Percentiles rank a stretch among this genome's conserved stretches.
Evolutionary conservation across 371 early-diverging fungal species (phyloP).

Genomic region (Apophysomyces elegans): DNA sequence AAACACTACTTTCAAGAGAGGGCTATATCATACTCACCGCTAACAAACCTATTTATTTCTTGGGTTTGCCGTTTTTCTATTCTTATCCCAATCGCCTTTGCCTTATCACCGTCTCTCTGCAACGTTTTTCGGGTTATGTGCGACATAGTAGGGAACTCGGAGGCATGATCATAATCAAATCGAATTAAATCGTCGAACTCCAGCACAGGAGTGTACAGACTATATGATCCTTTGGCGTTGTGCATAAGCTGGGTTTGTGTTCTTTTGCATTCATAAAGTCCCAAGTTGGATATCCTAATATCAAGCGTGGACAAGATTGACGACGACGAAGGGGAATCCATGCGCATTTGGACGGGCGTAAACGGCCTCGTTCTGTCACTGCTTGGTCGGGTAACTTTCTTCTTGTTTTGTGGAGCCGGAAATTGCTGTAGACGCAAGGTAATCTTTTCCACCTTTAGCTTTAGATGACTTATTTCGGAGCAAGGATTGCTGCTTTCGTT

Average conservation of each 20-base stretch:
- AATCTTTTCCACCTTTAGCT: slow-evolving; percentile 43
- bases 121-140: neutral
- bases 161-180: slow-evolving; percentile 25
- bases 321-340: slow-evolving; percentile 8
- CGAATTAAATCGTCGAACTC: slow-evolving; percentile 39
- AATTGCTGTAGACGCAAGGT: slow-evolving; percentile 43
- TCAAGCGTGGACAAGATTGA: slow-evolving; percentile 27
- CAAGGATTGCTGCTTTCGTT: slow-evolving; percentile 19
- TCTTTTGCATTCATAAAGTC: slow-evolving; percentile 39
- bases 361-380: neutral
- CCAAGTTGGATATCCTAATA: slow-evolving; percentile 28
- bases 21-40: slow-evolving; percentile 15
- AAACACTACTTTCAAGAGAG: neutral
- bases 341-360: neutral
- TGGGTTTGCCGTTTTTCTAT: slow-evolving; percentile 35
- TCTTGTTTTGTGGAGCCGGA: slow-evolving; percentile 5
- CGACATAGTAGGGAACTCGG: slow-evolving; percentile 24
- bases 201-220: slow-evolving; percentile 37
- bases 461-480: slow-evolving; percentile 46
- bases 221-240: slow-evolving; percentile 12
- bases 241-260: slow-evolving; percentile 9
- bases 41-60: slow-evolving; percentile 22
- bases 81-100: slow-evolving; percentile 24
- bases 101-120: neutral
- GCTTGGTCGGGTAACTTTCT: slow-evolving; percentile 15